These are phyloP conservation scores for Peronospora destructor DNA, from an alignment of 352 stramenopile genomes.

Conservation along the genomic window DNA sequence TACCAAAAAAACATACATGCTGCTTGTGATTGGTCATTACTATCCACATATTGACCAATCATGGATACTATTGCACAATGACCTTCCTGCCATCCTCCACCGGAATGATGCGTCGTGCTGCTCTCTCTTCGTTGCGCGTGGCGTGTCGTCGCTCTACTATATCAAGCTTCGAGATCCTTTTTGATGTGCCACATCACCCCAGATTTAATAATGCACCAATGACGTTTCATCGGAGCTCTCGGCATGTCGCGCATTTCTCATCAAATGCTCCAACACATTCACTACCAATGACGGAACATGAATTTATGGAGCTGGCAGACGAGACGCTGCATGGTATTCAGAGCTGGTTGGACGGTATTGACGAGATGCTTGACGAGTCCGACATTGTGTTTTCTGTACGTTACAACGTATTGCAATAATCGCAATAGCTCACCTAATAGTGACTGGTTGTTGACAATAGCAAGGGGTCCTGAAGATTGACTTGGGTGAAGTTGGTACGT, in stretches of 20 bases:
- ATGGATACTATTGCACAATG: slow-evolving; percentile 5
- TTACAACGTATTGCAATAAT: slow-evolving; percentile 11
- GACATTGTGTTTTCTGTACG: slow-evolving; percentile 73
- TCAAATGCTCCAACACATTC: slow-evolving; percentile 7
- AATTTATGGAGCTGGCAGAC: slow-evolving; percentile 76
- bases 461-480: slow-evolving; percentile 95
- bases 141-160: slow-evolving; percentile 3
- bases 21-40: slow-evolving; percentile 1
- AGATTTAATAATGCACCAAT: background rate
- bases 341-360: slow-evolving; percentile 72
- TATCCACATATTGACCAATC: background rate
- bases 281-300: slow-evolving; percentile 52
- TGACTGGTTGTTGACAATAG: slow-evolving; percentile 25
- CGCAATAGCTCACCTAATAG: slow-evolving; percentile 49
- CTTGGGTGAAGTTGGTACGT: slow-evolving; percentile 90
- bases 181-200: background rate
- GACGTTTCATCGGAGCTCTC: background rate
- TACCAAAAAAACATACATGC: too few species aligned
- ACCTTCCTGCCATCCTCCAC: slow-evolving; percentile 11
- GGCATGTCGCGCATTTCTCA: slow-evolving; percentile 18
- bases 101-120: slow-evolving; percentile 23
- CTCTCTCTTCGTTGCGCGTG: slow-evolving; percentile 17
- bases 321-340: slow-evolving; percentile 66
- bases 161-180: slow-evolving; percentile 2
- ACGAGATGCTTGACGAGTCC: slow-evolving; percentile 81